Percentiles rank a stretch among this genome's conserved stretches.
Evolutionary conservation across 116 monocot genomes (phyloP).

Genomic region (Phalaenopsis hybrid): DNA sequence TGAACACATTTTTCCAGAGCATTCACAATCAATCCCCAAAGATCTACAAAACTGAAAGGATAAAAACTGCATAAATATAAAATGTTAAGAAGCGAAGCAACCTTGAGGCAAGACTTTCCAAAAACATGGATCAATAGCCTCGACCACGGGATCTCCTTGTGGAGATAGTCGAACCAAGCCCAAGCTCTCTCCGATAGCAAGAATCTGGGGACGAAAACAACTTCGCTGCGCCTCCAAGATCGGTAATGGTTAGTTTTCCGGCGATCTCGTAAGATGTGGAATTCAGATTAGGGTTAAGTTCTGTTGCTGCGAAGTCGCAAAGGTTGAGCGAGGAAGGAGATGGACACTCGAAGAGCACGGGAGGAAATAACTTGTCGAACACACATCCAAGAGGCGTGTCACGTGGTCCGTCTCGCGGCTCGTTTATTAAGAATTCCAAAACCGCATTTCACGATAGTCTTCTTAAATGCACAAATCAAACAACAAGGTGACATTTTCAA

Average conservation of each 20-base stretch:
- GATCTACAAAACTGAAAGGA: background rate
- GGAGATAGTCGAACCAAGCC: slow-evolving; percentile 64
- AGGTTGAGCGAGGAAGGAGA: background rate
- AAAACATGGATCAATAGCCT: slow-evolving; percentile 76
- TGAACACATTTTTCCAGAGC: background rate
- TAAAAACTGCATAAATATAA: background rate
- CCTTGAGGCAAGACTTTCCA: slow-evolving; percentile 75
- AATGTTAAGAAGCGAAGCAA: slow-evolving; percentile 4
- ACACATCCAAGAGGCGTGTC: too few relatives aligned
- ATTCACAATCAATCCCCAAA: background rate
- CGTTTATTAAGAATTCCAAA: too few relatives aligned
- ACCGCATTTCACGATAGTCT: too few relatives aligned
- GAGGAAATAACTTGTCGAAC: too few relatives aligned
- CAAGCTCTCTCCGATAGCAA: slow-evolving; percentile 49
- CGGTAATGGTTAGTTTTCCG: slow-evolving; percentile 12
- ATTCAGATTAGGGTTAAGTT: slow-evolving; percentile 30
- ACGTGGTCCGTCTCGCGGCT: too few relatives aligned
- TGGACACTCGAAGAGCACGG: too few relatives aligned
- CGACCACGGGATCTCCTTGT: slow-evolving; percentile 79
- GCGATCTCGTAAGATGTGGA: slow-evolving; percentile 9
- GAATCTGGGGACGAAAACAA: slow-evolving; percentile 62
- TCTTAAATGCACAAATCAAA: too few relatives aligned
- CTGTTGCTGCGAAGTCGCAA: slow-evolving; percentile 7
- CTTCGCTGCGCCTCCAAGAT: slow-evolving; percentile 70
- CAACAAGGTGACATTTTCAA: too few relatives aligned